phyloP scores from a whole-genome alignment of 2,329 filamentous ascomycete species.

The Akanthomyces uredinophilus region DNA sequence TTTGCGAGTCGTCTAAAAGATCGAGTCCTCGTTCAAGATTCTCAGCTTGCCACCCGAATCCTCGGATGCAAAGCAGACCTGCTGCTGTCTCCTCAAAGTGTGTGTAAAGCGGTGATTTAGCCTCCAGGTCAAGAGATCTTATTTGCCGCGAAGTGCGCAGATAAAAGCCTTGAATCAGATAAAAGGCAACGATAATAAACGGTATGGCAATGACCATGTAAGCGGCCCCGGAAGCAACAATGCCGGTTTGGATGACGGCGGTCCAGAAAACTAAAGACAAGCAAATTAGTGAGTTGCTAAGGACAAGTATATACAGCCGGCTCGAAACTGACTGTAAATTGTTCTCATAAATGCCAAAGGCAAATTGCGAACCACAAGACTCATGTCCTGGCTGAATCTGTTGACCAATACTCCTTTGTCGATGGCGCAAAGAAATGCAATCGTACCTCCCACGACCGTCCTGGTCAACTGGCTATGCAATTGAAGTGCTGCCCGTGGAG shows the following conservation, averaged over 20 bases:
- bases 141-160: too few relatives aligned
- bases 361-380: background rate
- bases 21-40: background rate
- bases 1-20: background rate
- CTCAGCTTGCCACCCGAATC: background rate
- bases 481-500: background rate
- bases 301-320: too few relatives aligned
- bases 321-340: background rate
- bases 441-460: background rate
- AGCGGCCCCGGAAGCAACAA: background rate
- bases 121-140: too few relatives aligned
- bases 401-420: background rate
- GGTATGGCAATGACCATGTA: background rate
- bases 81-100: too few relatives aligned
- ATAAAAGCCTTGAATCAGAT: too few relatives aligned
- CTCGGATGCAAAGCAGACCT: too few relatives aligned
- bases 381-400: background rate
- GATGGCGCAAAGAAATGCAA: background rate
- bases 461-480: background rate
- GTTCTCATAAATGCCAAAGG: background rate
- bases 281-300: too few relatives aligned
- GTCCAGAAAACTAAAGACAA: too few relatives aligned
- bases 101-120: too few relatives aligned
- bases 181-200: too few relatives aligned
- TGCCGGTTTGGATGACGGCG: background rate